Conservation (phyloP, 352 stramenopile genomes). For the Phytophthora idaei region DNA sequence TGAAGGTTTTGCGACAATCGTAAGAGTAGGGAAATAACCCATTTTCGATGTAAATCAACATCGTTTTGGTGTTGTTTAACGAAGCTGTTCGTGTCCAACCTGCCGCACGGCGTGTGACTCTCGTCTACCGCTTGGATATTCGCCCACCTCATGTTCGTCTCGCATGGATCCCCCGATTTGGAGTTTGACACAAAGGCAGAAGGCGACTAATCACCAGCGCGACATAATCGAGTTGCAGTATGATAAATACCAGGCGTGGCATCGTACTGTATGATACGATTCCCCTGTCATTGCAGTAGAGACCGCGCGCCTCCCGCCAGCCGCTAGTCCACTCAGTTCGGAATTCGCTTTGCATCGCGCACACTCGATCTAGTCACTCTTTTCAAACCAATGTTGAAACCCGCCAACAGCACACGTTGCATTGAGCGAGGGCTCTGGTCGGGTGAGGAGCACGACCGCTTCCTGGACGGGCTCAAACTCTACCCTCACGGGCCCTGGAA, state of each 20-base stretch:
- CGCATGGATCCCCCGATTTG: conserved; percentile 11
- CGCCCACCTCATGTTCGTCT: conserved; percentile 14
- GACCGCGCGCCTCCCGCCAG: conserved; percentile 8
- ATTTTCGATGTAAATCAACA: conserved; percentile 2
- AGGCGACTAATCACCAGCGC: conserved; percentile 21
- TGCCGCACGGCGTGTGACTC: conserved; percentile 9
- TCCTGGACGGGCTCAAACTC: conserved; percentile 55
- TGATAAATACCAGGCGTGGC: too few species aligned
- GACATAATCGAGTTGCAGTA: conserved; percentile 14
- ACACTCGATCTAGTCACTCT: conserved; percentile 3
- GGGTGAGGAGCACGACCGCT: conserved; percentile 62
- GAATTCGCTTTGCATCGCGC: conserved; percentile 11
- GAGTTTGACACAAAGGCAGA: conserved; percentile 30
- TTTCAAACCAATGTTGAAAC: conserved; percentile 24
- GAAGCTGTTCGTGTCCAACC: conserved; percentile 18
- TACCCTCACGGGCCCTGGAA: conserved; percentile 63
- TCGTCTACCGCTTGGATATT: conserved; percentile 19
- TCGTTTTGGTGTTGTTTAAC: neutral
- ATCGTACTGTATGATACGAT: neutral
- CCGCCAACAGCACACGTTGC: conserved; percentile 7
- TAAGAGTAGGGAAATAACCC: conserved; percentile 12
- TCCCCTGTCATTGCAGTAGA: conserved; percentile 18
- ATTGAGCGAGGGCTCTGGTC: conserved; percentile 53
- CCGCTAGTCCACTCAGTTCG: conserved; percentile 14
- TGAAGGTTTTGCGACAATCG: neutral